Evolutionary conservation across 106 monocot genomes (phyloP).

Genomic region (Dendrobium officinale): DNA sequence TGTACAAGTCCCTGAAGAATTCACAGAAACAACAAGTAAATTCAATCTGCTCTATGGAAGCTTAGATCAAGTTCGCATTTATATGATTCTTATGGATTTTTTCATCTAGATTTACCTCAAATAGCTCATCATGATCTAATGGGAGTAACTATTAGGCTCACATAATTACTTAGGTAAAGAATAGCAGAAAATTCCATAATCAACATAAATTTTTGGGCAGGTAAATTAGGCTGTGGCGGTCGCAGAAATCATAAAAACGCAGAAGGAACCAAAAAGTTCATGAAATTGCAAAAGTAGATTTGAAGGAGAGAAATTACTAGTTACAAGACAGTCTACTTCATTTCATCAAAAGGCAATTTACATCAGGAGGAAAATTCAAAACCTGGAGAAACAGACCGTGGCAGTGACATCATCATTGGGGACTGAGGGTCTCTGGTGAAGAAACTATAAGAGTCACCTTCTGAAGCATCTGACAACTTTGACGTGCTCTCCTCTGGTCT

Average conservation of each 20-base stretch:
- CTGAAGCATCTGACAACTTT: constrained; percentile 46
- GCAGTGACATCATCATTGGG: constrained; percentile 69
- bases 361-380: constrained; percentile 33
- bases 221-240: not conserved
- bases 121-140: not conserved
- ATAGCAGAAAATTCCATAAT: too few species aligned
- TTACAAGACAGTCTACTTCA: constrained; percentile 27
- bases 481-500: constrained; percentile 24
- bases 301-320: not conserved
- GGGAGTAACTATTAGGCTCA: too few species aligned
- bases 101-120: not conserved
- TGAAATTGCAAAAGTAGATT: not conserved
- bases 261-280: not conserved
- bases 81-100: not conserved
- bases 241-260: not conserved
- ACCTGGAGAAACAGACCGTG: constrained; percentile 30
- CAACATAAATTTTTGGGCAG: not conserved
- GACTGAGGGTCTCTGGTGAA: constrained; percentile 72
- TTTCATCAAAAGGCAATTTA: constrained; percentile 49
- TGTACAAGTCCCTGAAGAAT: not conserved
- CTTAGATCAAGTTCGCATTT: not conserved
- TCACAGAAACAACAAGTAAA: not conserved
- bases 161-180: too few species aligned
- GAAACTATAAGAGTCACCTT: constrained; percentile 74
- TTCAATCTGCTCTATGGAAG: not conserved